Percentiles rank a stretch among this genome's conserved stretches.
phyloP scores from a whole-genome alignment of 1,139 yeast genomes.

The Hyphopichia khmerensis region DNA sequence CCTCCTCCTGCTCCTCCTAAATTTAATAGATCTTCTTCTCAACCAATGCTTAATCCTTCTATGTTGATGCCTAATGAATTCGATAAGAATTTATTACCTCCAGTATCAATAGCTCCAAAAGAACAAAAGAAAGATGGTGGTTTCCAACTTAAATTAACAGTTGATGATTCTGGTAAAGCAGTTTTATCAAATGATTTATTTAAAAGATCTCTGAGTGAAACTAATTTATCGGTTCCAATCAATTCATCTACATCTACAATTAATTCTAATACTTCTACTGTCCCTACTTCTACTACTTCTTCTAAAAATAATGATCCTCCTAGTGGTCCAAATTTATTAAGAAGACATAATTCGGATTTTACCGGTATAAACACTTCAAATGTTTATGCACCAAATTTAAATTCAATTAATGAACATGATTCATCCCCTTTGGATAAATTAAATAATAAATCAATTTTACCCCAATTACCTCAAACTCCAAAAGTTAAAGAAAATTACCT shows the following conservation, averaged over 20 bases:
- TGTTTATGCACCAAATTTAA: constrained; percentile 1
- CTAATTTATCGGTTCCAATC: neutral
- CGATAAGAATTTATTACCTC: constrained; percentile 29
- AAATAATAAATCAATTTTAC: constrained; percentile 4
- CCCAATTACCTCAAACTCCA: constrained; percentile 36
- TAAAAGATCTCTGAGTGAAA: neutral
- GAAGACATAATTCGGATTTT: constrained; percentile 34
- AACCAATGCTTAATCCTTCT: neutral
- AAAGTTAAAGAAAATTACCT: constrained; percentile 31
- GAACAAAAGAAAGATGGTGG: constrained; percentile 14
- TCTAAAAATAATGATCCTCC: neutral
- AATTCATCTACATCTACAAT: too few species aligned
- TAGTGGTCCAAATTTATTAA: constrained; percentile 13
- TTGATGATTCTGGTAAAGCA: constrained; percentile 50
- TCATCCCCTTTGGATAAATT: constrained; percentile 5
- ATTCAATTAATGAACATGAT: constrained; percentile 17
- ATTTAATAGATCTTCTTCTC: neutral
- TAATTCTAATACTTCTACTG: too few species aligned
- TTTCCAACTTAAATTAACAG: constrained; percentile 35
- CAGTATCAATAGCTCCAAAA: constrained; percentile 20
- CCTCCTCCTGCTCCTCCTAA: neutral
- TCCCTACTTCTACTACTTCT: too few species aligned
- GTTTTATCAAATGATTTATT: constrained; percentile 31
- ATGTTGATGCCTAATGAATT: neutral
- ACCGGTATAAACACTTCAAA: constrained; percentile 2